phyloP scores from a whole-genome alignment of 768 basidiomycete genomes.

The Lactarius psammicola region DNA sequence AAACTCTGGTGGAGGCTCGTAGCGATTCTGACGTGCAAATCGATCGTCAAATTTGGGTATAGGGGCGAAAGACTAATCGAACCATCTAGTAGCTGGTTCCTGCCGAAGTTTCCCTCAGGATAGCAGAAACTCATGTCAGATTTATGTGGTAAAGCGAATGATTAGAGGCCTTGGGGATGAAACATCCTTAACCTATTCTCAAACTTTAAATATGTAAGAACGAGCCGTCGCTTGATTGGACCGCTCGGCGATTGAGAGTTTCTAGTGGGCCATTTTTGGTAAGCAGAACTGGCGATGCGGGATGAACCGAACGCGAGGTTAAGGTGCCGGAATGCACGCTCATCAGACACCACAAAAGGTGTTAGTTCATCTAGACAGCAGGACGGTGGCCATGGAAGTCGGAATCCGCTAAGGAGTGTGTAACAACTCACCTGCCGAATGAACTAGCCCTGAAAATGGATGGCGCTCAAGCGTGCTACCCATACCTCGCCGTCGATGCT shows the following conservation, averaged over 20 bases:
- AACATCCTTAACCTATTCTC: slow-evolving; percentile 86
- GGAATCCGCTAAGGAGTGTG: slow-evolving; percentile 84
- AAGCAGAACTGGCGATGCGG: slow-evolving; percentile 71
- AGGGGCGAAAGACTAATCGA: slow-evolving; percentile 96
- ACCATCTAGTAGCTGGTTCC: slow-evolving; percentile 93
- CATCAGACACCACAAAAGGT: slow-evolving; percentile 84
- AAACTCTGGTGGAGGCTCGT: slow-evolving; percentile 95
- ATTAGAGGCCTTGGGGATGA: slow-evolving; percentile 88
- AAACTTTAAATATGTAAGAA: slow-evolving; percentile 67
- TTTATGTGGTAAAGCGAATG: slow-evolving; percentile 77
- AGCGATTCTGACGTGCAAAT: slow-evolving; percentile 97
- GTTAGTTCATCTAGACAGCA: slow-evolving; percentile 88
- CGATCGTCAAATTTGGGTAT: slow-evolving; percentile 94
- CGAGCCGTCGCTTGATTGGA: slow-evolving; percentile 50
- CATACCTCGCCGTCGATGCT: slow-evolving; percentile 78
- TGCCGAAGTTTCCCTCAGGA: slow-evolving; percentile 85
- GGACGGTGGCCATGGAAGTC: slow-evolving; percentile 86
- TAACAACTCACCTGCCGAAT: slow-evolving; percentile 90
- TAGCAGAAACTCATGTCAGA: slow-evolving; percentile 60
- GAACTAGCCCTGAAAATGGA: slow-evolving; percentile 90
- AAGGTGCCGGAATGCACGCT: slow-evolving; percentile 57
- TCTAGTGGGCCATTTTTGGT: slow-evolving; percentile 75
- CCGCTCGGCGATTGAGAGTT: slow-evolving; percentile 58
- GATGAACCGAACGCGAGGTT: slow-evolving; percentile 71
- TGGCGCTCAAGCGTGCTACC: slow-evolving; percentile 86